Conservation (phyloP, 2,329 filamentous ascomycete genomes). For the Monascus ruber region DNA sequence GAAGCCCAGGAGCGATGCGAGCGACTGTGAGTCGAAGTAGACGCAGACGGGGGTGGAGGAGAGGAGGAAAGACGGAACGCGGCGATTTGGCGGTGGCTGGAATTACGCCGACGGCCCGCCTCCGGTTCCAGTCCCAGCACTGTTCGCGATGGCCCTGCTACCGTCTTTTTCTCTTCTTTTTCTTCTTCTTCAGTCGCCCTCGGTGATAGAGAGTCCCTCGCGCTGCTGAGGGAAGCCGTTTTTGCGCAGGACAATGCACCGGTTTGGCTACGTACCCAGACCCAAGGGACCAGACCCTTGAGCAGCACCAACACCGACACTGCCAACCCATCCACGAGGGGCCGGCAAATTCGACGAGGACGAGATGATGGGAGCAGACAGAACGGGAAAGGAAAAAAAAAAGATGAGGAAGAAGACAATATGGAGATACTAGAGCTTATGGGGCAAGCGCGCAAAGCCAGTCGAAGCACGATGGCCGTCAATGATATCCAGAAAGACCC, state of each 20-base stretch:
- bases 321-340: neutral
- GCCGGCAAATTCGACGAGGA: neutral
- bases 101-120: no score
- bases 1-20: no score
- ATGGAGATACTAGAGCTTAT: slow-evolving; percentile 1
- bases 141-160: no score
- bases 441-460: no score
- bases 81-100: no score
- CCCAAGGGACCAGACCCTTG: no score
- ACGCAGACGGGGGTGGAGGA: slow-evolving; percentile 1
- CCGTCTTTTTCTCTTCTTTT: slow-evolving; percentile 5
- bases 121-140: no score
- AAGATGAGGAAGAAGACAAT: slow-evolving; percentile 2
- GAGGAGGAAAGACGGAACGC: no score
- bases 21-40: no score
- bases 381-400: slow-evolving; percentile 4
- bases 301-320: neutral
- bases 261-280: no score
- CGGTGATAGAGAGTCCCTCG: slow-evolving; percentile 21
- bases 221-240: slow-evolving; percentile 14
- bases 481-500: no score
- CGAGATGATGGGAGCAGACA: neutral
- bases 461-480: no score
- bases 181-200: slow-evolving; percentile 30
- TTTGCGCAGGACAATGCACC: slow-evolving; percentile 5